Evolutionary conservation across 2,329 filamentous ascomycete genomes (phyloP).

Genomic region (Endothia cerciana): DNA sequence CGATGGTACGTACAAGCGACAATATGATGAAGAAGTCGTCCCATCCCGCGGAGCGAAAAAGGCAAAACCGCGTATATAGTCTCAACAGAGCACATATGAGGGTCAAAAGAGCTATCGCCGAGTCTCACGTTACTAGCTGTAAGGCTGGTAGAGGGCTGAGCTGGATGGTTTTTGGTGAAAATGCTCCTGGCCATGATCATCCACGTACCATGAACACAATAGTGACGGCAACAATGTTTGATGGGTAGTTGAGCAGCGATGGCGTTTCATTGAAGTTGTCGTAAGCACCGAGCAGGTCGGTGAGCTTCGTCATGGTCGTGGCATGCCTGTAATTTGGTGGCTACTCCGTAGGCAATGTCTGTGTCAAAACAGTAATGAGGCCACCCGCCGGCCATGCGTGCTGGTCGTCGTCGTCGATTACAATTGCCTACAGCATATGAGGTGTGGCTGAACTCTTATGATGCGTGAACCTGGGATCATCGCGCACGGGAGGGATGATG

Average conservation of each 20-base stretch:
- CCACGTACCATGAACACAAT: conserved; percentile 24
- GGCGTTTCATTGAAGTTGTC: conserved; percentile 23
- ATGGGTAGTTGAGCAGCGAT: conserved; percentile 15
- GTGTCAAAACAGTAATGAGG: neutral
- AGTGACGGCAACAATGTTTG: conserved; percentile 22
- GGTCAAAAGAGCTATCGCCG: conserved; percentile 16
- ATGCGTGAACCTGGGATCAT: neutral
- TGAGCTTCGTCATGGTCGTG: conserved; percentile 18
- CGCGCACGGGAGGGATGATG: neutral
- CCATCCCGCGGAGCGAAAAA: conserved; percentile 31
- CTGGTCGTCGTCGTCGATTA: neutral
- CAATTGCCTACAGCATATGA: neutral
- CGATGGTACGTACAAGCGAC: conserved; percentile 27
- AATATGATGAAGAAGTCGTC: conserved; percentile 31
- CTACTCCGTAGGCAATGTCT: conserved; percentile 1
- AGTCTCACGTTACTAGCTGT: neutral
- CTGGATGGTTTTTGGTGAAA: neutral
- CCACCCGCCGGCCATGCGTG: neutral
- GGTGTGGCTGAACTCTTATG: neutral
- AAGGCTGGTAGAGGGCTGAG: neutral
- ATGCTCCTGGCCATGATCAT: neutral
- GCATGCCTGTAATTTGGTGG: conserved; percentile 2
- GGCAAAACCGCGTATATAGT: conserved; percentile 31
- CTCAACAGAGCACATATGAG: conserved; percentile 30
- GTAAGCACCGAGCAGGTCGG: conserved; percentile 21